phyloP scores from a whole-genome alignment of 495 filamentous ascomycete species.

The Acidomyces sp. region DNA sequence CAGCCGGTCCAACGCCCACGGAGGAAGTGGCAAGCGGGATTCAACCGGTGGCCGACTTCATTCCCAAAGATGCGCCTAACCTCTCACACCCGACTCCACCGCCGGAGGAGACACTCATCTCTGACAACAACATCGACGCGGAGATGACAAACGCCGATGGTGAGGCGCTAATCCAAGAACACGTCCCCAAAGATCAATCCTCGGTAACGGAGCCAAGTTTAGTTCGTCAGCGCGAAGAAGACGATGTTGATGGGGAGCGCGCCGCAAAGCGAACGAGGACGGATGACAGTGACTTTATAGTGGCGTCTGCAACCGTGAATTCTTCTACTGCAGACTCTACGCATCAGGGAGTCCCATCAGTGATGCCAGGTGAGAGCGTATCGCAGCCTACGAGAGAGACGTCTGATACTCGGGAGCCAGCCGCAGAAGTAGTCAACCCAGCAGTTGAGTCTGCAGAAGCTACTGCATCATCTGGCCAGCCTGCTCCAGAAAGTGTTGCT shows the following conservation, averaged over 20 bases:
- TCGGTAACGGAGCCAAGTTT: slow-evolving; percentile 7
- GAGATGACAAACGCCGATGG: slow-evolving; percentile 8
- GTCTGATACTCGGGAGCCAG: no score
- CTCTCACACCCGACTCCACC: slow-evolving; percentile 17
- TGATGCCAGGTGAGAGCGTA: no score
- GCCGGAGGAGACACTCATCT: slow-evolving; percentile 12
- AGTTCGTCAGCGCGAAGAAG: slow-evolving; percentile 43
- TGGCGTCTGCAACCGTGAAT: no score
- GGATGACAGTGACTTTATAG: no score
- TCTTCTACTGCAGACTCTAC: no score
- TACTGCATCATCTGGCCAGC: no score
- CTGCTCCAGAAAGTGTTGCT: no score
- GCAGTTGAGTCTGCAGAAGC: no score
- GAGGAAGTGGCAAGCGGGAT: slow-evolving; percentile 24
- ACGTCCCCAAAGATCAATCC: neutral
- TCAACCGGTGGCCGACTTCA: slow-evolving; percentile 21
- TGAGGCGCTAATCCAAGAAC: neutral
- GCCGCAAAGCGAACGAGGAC: slow-evolving; percentile 45
- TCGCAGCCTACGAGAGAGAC: no score
- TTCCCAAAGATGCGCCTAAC: slow-evolving; percentile 19
- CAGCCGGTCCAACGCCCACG: slow-evolving; percentile 15
- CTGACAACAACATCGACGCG: slow-evolving; percentile 7
- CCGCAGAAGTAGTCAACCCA: no score
- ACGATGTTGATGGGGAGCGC: slow-evolving; percentile 56
- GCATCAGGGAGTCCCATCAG: no score